These are phyloP conservation scores for Fraxinus sp. DNA, from an alignment of 305 asterid species.

Conservation along the genomic window DNA sequence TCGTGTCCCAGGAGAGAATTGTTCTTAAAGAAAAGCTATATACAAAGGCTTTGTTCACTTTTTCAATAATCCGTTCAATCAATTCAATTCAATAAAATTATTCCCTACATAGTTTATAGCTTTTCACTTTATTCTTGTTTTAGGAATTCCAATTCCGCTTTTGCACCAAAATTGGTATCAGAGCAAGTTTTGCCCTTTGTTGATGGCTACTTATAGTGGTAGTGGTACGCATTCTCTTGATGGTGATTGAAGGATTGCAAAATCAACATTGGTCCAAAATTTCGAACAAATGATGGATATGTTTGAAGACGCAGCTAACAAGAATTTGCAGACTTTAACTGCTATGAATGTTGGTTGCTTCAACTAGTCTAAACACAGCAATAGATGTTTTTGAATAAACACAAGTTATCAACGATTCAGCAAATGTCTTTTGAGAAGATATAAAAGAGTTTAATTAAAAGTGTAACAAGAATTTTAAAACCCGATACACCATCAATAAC, in stretches of 20 bases:
- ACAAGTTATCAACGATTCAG: too few species aligned
- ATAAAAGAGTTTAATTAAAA: not conserved
- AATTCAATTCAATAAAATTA: not conserved
- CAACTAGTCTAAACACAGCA: not conserved
- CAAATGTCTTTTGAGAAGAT: not conserved
- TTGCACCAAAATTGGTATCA: not conserved
- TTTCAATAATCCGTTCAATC: not conserved
- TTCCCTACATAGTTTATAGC: not conserved
- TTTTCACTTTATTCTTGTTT: not conserved
- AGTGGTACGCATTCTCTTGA: not conserved
- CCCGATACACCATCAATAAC: not conserved
- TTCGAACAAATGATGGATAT: not conserved
- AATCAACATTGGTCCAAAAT: not conserved
- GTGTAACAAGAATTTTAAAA: not conserved
- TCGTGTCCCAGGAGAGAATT: too few species aligned
- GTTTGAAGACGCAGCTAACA: not conserved
- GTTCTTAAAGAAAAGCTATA: too few species aligned
- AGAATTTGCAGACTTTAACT: not conserved
- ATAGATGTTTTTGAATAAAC: not conserved
- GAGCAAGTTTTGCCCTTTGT: too few species aligned
- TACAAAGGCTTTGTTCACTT: not conserved
- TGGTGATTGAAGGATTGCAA: not conserved
- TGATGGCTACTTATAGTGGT: not conserved
- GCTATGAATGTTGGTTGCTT: not conserved
- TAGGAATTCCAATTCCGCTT: not conserved